phyloP scores from a whole-genome alignment of 495 filamentous ascomycete species.

The Cercophora scortea region DNA sequence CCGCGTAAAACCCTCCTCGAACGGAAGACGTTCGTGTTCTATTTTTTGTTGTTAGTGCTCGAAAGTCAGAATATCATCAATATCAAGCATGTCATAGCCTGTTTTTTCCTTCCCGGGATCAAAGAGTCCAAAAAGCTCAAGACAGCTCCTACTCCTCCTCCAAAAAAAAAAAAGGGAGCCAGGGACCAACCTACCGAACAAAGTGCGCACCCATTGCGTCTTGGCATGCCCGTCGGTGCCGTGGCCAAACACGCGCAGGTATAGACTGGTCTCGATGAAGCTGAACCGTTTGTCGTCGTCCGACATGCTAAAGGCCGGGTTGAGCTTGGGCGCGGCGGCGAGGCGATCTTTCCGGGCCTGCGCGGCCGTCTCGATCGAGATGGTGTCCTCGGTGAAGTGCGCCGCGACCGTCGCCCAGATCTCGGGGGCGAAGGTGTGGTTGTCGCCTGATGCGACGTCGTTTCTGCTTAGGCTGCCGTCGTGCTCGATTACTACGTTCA shows the following conservation, averaged over 20 bases:
- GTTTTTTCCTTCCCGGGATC: too few relatives aligned
- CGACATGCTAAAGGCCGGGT: slow-evolving; percentile 20
- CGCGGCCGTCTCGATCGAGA: slow-evolving; percentile 19
- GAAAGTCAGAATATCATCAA: not conserved
- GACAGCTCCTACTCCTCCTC: not conserved
- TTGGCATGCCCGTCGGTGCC: slow-evolving; percentile 12
- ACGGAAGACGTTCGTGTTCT: slow-evolving; percentile 24
- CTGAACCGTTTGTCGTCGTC: slow-evolving; percentile 7
- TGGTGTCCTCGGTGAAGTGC: slow-evolving; percentile 11
- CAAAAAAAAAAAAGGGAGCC: not conserved
- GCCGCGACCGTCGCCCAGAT: slow-evolving; percentile 9
- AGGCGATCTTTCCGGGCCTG: slow-evolving; percentile 14
- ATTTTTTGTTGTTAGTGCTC: not conserved
- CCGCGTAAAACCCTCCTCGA: slow-evolving; percentile 19
- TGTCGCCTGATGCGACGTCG: slow-evolving; percentile 20
- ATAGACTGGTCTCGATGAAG: slow-evolving; percentile 20
- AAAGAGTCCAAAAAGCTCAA: too few relatives aligned
- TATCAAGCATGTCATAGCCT: not conserved
- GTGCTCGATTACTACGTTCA: slow-evolving; percentile 22
- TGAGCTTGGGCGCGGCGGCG: slow-evolving; percentile 4
- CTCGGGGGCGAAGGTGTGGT: slow-evolving; percentile 20
- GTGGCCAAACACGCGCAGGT: slow-evolving; percentile 21
- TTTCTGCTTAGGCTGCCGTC: slow-evolving; percentile 19
- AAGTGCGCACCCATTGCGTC: slow-evolving; percentile 16
- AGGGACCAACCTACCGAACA: slow-evolving; percentile 16